These are phyloP conservation scores for Pythium monospermum DNA, from an alignment of 352 stramenopile genomes.

Conservation along the genomic window DNA sequence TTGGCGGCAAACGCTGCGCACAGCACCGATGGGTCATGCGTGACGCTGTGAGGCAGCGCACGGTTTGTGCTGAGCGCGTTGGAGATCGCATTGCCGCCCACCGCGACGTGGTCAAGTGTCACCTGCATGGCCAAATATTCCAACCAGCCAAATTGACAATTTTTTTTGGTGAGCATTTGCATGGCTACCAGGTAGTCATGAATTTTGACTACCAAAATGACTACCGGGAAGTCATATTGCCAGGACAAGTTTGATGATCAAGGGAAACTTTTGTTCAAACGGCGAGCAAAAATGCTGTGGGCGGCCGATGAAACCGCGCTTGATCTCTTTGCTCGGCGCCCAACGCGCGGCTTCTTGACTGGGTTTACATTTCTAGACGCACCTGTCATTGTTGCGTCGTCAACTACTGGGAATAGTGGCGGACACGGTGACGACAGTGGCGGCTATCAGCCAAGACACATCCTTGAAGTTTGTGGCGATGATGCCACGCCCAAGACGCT, in stretches of 20 bases:
- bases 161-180: background rate
- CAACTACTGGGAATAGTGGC: too few relatives aligned
- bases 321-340: constrained; percentile 62
- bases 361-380: constrained; percentile 50
- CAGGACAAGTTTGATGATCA: constrained; percentile 5
- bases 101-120: constrained; percentile 41
- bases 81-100: constrained; percentile 47
- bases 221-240: background rate
- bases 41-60: background rate
- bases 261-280: background rate
- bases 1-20: constrained; percentile 41
- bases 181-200: background rate
- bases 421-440: constrained; percentile 9
- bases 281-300: constrained; percentile 22
- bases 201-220: background rate
- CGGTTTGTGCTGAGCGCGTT: constrained; percentile 38
- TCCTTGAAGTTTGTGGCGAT: constrained; percentile 53
- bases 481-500: constrained; percentile 31
- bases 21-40: background rate
- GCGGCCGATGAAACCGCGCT: constrained; percentile 64
- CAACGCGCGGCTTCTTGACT: constrained; percentile 45
- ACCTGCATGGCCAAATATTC: constrained; percentile 7
- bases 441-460: constrained; percentile 52
- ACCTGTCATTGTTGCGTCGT: constrained; percentile 16
- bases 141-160: background rate